Conservation (phyloP, 345 rosid genomes). For the Corchorus capsularis region DNA sequence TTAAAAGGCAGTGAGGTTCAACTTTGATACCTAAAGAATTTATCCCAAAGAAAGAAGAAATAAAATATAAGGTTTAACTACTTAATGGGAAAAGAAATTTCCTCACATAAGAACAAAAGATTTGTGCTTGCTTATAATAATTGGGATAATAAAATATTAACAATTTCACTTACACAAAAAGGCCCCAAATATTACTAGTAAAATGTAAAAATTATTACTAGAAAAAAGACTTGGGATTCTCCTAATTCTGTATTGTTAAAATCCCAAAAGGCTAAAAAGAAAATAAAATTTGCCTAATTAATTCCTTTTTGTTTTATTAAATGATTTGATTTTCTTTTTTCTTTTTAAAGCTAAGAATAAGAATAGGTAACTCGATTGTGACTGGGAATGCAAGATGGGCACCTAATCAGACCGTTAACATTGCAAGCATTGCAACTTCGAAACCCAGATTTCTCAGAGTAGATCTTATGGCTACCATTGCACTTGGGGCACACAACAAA, state of each 20-base stretch:
- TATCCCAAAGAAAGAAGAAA: too few relatives aligned
- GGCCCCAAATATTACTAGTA: neutral
- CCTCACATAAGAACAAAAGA: too few relatives aligned
- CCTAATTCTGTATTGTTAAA: neutral
- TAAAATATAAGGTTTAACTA: too few relatives aligned
- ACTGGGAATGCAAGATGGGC: slow-evolving; percentile 35
- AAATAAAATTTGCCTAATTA: neutral
- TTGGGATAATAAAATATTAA: neutral
- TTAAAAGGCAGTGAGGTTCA: too few relatives aligned
- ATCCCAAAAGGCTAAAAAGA: neutral
- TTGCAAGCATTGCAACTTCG: slow-evolving; percentile 45
- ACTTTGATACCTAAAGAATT: too few relatives aligned
- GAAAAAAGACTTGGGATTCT: neutral
- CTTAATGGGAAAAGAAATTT: too few relatives aligned
- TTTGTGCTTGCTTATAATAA: neutral
- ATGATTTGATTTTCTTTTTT: neutral
- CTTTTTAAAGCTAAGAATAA: neutral
- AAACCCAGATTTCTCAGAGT: slow-evolving; percentile 44
- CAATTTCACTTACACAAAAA: neutral
- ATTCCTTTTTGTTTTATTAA: neutral
- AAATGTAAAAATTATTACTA: neutral
- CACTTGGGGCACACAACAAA: slow-evolving; percentile 51
- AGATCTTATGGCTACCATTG: slow-evolving; percentile 67
- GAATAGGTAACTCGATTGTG: slow-evolving; percentile 26
- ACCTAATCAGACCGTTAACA: slow-evolving; percentile 49